These are phyloP conservation scores for Botryotinia calthae DNA, from an alignment of 2,329 filamentous ascomycete genomes.

Conservation along the genomic window DNA sequence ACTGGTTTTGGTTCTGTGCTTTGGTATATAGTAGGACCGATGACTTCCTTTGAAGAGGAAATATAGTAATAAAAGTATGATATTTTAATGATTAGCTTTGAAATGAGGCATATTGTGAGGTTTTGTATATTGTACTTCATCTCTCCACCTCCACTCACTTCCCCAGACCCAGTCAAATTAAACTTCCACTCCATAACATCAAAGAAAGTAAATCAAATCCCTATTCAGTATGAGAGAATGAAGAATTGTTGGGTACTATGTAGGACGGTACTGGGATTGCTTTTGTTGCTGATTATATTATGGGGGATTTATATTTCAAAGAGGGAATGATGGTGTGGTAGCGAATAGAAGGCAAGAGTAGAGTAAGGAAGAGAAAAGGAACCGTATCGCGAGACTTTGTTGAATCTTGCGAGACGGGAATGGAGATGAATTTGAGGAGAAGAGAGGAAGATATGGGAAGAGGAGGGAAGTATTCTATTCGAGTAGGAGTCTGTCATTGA, in stretches of 20 bases:
- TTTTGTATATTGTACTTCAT: neutral
- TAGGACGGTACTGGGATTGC: neutral
- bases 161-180: no score
- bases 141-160: no score
- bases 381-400: neutral
- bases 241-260: neutral
- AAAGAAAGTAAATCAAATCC: no score
- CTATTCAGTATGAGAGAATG: no score
- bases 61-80: neutral
- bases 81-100: neutral
- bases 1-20: neutral
- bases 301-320: neutral
- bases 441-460: neutral
- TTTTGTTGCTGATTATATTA: neutral
- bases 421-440: neutral
- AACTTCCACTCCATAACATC: no score
- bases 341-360: neutral
- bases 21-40: neutral
- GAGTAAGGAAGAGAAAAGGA: neutral
- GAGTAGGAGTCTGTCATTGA: neutral
- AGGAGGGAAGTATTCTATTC: neutral
- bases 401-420: neutral
- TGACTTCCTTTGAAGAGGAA: neutral
- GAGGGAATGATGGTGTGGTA: no score
- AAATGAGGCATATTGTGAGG: neutral